Conservation (phyloP, 2,329 filamentous ascomycete species). For the Diaporthe citrichinensis region DNA sequence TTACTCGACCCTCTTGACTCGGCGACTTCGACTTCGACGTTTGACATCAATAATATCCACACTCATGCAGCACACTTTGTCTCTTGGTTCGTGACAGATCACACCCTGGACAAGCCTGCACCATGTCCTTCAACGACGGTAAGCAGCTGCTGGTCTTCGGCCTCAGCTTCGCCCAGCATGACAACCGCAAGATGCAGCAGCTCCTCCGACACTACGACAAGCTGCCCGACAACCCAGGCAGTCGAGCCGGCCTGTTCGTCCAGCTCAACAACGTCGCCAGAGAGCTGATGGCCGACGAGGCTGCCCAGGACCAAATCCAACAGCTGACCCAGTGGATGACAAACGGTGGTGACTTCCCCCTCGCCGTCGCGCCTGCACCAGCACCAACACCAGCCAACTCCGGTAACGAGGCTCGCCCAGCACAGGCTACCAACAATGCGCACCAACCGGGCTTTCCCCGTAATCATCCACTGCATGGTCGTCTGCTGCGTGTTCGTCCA, state of each 20-base stretch:
- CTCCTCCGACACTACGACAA: constrained; percentile 37
- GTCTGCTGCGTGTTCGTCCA: too few species aligned
- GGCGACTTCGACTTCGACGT: background rate
- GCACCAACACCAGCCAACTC: background rate
- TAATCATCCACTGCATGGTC: too few species aligned
- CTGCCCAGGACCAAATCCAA: constrained; percentile 12
- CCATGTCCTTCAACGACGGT: constrained; percentile 38
- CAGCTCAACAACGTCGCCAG: constrained; percentile 37
- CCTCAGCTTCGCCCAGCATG: constrained; percentile 38
- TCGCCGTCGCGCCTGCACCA: background rate
- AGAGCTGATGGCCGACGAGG: constrained; percentile 30
- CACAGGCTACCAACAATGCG: background rate
- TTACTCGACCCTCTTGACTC: background rate
- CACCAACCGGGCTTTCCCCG: too few species aligned
- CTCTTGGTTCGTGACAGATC: background rate
- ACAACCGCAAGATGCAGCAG: constrained; percentile 41
- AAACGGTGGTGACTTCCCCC: constrained; percentile 34
- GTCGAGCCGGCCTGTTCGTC: constrained; percentile 30
- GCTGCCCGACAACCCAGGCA: constrained; percentile 37
- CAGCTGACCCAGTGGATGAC: constrained; percentile 39
- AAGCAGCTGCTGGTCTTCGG: constrained; percentile 41
- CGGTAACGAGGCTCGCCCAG: background rate
- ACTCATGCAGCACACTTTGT: too few species aligned
- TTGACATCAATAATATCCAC: background rate
- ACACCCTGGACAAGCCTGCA: too few species aligned